Base-by-base conservation (phyloP, 2,329 filamentous ascomycete species). In the Fusarium begoniae region DNA sequence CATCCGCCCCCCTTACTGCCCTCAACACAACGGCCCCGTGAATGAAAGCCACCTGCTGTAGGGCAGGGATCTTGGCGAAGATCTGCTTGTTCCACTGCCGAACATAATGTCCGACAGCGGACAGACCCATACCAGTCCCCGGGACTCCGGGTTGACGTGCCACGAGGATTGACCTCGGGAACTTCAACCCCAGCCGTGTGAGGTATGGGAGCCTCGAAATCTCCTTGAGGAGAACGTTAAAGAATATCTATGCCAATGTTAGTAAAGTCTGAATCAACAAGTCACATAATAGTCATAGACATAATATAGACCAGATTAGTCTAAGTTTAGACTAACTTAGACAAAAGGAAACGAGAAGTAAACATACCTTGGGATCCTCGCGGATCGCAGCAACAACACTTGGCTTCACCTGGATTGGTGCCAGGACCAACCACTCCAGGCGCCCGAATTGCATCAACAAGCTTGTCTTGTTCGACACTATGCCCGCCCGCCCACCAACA, bases 221-320 rank as follows among this genome's bases (percentile, higher is more conserved):
- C 2, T 54, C n/a, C 12, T 22, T 22, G 7, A 22, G 8, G 0
- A 54, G 24, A 1, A 8, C 13, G 6, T 26, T 26, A 10, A 54
- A 14, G 18, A 26, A 12, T 6, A 22, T 0, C 50, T 54, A 13
- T 17, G 20, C 0, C 1, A 22, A 26, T 4, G 6, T 28, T 18
- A 54, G 24, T n/a, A 28, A n/a, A 17, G 2, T 28, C 18, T 10
- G 6, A 4, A 13, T 28, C 20, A 14, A n/a, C 2, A 28, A 8
- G 51, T 17, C 20, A 8, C 6, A 28, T 13, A 12, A 7, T 22
- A 17, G 24, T 22, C 18, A 22, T n/a, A 54, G 35, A 40, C 20
- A 22, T 5, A 5, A 17, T 22, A 15, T 10, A 38, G 50, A 54
- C 18, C 2, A 20, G 9, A 22, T 13, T 13, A 15, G 32, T 54